Evolutionary conservation across 2,329 filamentous ascomycete genomes (phyloP), one percentile per base, ranked within the genome.

Genomic region (Fusarium burgessii): DNA sequence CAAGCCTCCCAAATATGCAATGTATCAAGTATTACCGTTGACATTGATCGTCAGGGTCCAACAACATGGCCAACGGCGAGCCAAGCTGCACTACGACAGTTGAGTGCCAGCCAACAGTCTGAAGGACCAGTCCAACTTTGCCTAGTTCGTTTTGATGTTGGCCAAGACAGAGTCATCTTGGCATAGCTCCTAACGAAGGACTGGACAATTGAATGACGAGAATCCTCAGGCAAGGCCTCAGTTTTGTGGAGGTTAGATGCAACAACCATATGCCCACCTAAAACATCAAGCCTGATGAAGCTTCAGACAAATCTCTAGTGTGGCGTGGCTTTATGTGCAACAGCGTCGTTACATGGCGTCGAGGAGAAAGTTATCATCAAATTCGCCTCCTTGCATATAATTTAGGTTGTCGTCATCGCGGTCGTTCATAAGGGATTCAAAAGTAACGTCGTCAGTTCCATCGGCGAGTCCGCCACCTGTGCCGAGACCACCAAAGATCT

Each of bases 371-470:
- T 38, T 45, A 5, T 80, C 78, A 64, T 88, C 85, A 62, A 85
- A 86, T 50, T 85, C 82, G 11, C 80, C 82, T 71, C 84, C 82
- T 57, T 82, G 82, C 72, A 84, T 79, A 55, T 74, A 59, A 43
- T 84, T 82, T 63, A 82, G 83, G 15, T 64, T 60, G 11, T 72
- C 62, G 75, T 71, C 55, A 32, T 81, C 62, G 23, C 84, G 85
- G 68, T 77, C 78, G 51, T 79, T 79, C 75, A 83, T 88, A 63
- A 88, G 77, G 64, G 87, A 84, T 64, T 88, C 84, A 67, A 88
- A 88, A 32, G 83, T 84, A 41, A 80, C 76, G 23, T 80, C 80
- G 23, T 73, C 75, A 52, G 77, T 69, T 36, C 78, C 79, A 32
- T 70, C 78, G 45, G 76, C 77, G 60, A 81, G 79, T 58, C 78